phyloP scores from a whole-genome alignment of 2,329 filamentous ascomycete species.

The Scleromitrula shiraiana region DNA sequence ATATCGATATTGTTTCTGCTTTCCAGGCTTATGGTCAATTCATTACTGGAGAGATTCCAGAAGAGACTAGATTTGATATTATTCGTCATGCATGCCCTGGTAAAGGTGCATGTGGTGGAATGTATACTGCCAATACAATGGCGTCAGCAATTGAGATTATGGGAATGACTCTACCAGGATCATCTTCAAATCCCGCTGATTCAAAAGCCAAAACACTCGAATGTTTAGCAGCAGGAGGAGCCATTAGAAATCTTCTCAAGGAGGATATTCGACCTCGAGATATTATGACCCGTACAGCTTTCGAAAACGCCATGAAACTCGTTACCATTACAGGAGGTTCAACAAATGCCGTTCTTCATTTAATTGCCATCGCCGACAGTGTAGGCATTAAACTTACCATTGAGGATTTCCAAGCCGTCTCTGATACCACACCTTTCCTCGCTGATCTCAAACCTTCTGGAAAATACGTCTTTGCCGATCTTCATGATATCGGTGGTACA shows the following conservation, averaged over 20 bases:
- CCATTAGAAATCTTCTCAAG: slow-evolving; percentile 65
- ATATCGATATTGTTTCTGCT: slow-evolving; percentile 90
- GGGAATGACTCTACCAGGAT: slow-evolving; percentile 60
- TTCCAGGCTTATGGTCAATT: slow-evolving; percentile 98
- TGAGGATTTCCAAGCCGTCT: slow-evolving; percentile 79
- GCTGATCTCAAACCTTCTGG: slow-evolving; percentile 75
- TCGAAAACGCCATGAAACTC: slow-evolving; percentile 79
- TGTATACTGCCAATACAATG: slow-evolving; percentile 76
- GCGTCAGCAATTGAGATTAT: slow-evolving; percentile 66
- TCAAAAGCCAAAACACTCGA: slow-evolving; percentile 63
- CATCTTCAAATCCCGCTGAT: slow-evolving; percentile 72
- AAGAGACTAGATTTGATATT: slow-evolving; percentile 88
- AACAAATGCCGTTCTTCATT: slow-evolving; percentile 77
- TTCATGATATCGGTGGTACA: slow-evolving; percentile 49
- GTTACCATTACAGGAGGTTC: slow-evolving; percentile 77
- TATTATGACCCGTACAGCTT: slow-evolving; percentile 71
- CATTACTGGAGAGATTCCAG: slow-evolving; percentile 81
- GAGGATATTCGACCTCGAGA: slow-evolving; percentile 72
- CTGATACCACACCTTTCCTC: slow-evolving; percentile 69
- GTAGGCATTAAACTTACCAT: slow-evolving; percentile 76
- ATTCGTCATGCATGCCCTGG: slow-evolving; percentile 83
- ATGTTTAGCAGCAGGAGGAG: slow-evolving; percentile 62
- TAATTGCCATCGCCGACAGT: slow-evolving; percentile 76
- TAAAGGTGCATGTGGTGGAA: slow-evolving; percentile 62
- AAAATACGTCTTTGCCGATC: slow-evolving; percentile 53